phyloP scores from a whole-genome alignment of 495 filamentous ascomycete genomes.

The Darksidea phi region DNA sequence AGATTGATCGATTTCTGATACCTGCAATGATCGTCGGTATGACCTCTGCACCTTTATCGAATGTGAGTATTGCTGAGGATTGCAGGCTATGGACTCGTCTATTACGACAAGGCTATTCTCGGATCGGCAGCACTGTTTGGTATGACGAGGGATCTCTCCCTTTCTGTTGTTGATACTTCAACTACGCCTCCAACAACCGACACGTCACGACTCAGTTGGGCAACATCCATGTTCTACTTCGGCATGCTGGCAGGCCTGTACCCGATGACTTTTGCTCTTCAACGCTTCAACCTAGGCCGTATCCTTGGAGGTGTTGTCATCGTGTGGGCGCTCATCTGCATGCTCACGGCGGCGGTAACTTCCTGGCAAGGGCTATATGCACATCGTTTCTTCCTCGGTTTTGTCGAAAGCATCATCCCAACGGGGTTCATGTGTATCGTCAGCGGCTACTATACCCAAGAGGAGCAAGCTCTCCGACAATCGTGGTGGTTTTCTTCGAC shows the following conservation, averaged over 20 bases:
- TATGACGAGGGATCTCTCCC: conserved; percentile 66
- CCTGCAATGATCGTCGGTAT: conserved; percentile 67
- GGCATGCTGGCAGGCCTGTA: conserved; percentile 72
- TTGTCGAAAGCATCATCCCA: conserved; percentile 65
- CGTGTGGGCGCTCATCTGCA: conserved; percentile 65
- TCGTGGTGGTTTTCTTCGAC: conserved; percentile 69
- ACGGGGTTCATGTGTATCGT: conserved; percentile 68
- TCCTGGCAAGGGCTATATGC: conserved; percentile 63
- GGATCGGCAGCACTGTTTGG: conserved; percentile 71
- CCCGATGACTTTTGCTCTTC: conserved; percentile 67
- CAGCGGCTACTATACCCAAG: conserved; percentile 64
- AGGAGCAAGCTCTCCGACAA: conserved; percentile 65
- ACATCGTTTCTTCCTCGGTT: conserved; percentile 71
- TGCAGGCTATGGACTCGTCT: conserved; percentile 64
- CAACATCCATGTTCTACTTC: conserved; percentile 77
- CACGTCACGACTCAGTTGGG: conserved; percentile 68
- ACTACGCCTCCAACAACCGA: conserved; percentile 56
- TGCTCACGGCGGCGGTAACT: conserved; percentile 65
- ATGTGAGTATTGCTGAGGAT: background rate
- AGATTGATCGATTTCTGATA: conserved; percentile 70
- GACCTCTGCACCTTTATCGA: background rate
- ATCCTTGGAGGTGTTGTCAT: conserved; percentile 64
- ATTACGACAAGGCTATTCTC: conserved; percentile 77
- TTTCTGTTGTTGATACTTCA: conserved; percentile 53
- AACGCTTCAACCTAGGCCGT: conserved; percentile 62